Conservation (phyloP, 2,329 filamentous ascomycete species). For the Fusarium protoensiforme region DNA sequence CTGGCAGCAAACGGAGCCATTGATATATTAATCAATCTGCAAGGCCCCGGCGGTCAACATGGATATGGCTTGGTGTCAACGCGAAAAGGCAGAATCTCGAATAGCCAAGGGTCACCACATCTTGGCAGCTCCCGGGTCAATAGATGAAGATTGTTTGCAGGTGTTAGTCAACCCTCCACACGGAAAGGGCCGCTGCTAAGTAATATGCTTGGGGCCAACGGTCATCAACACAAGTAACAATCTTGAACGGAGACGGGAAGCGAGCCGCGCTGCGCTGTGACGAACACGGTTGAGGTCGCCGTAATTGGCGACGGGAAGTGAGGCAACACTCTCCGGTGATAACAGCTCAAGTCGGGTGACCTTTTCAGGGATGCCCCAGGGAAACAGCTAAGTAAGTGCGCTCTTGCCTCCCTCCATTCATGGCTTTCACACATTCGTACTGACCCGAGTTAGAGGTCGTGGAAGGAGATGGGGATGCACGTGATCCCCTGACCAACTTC, state of each 20-base stretch:
- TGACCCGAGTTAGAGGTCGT: not conserved
- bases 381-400: not conserved
- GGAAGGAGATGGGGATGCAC: not conserved
- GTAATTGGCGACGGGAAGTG: slow-evolving; percentile 5
- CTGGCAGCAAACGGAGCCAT: not conserved
- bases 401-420: not conserved
- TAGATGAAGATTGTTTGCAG: slow-evolving; percentile 7
- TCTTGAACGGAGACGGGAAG: slow-evolving; percentile 10
- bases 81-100: not conserved
- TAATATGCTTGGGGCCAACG: not conserved
- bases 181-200: slow-evolving; percentile 17
- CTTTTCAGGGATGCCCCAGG: not conserved
- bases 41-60: slow-evolving; percentile 1
- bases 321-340: slow-evolving; percentile 16
- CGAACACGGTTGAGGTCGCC: slow-evolving; percentile 11
- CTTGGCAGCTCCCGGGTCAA: not conserved
- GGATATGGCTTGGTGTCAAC: not conserved
- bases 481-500: not conserved
- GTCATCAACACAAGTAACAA: not conserved
- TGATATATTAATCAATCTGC: not conserved
- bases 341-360: not conserved
- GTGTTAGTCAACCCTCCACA: not conserved
- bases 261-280: slow-evolving; percentile 1
- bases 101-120: not conserved
- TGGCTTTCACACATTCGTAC: not conserved